Percentiles rank a stretch among this genome's conserved stretches.
These are phyloP conservation scores for Coffea canephora DNA, from an alignment of 257 asterid species.

Conservation along the genomic window DNA sequence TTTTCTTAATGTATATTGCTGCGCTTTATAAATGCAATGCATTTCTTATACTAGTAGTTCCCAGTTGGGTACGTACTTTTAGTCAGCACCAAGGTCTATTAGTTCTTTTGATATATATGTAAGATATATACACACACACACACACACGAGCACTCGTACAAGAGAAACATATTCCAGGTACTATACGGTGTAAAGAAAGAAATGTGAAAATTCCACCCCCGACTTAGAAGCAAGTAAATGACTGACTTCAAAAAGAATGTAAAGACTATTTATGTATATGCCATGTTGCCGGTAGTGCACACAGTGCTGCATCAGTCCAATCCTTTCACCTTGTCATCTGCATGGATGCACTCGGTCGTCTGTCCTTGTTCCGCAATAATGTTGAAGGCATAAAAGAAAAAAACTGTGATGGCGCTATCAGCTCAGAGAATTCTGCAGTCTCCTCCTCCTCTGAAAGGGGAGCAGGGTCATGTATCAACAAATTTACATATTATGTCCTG, in stretches of 20 bases:
- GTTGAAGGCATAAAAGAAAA: not conserved
- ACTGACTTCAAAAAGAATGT: not conserved
- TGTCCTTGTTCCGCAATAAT: not conserved
- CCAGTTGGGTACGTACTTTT: too few relatives aligned
- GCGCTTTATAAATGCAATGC: too few relatives aligned
- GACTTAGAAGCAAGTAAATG: not conserved
- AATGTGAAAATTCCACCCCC: not conserved
- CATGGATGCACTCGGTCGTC: too few relatives aligned
- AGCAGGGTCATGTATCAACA: not conserved
- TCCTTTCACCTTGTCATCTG: too few relatives aligned
- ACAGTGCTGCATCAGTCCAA: not conserved
- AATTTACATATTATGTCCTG: not conserved
- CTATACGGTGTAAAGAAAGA: not conserved
- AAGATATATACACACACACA: too few relatives aligned
- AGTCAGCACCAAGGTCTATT: too few relatives aligned
- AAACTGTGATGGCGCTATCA: not conserved
- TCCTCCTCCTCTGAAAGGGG: slow-evolving; percentile 38
- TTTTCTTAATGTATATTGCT: too few relatives aligned
- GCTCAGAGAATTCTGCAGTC: slow-evolving; percentile 69
- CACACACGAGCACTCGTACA: too few relatives aligned
- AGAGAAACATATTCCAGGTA: not conserved
- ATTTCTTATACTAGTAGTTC: too few relatives aligned
- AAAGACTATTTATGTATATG: not conserved
- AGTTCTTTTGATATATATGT: not conserved
- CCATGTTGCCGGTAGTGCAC: not conserved